Base-by-base conservation (phyloP, 495 filamentous ascomycete genomes). In the Polyplosphaeria fusca region DNA sequence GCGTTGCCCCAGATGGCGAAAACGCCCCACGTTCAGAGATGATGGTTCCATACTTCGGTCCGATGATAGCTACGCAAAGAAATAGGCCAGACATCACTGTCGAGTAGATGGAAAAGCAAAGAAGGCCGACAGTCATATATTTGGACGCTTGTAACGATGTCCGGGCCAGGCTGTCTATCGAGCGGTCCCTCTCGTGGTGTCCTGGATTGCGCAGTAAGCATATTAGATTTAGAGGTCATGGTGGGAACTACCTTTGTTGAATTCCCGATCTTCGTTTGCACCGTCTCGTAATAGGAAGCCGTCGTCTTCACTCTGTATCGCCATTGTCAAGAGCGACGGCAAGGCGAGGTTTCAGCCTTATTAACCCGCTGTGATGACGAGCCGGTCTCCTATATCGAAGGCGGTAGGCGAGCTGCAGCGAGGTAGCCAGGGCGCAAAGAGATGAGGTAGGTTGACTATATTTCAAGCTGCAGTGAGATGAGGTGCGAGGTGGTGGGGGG, bases 1-100 rank as follows among this genome's bases (percentile, higher is more conserved):
- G 40, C 16, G 40, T 22, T 5, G 40, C 40, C 5, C 13, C 12
- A 9, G 40, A 43, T n/a, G 40, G 40, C 40, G 40, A 43, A 18
- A 43, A 43, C 16, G 40, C 13, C 5, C 40, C 40, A 43, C 13
- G 40, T n/a, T 43, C 19, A 5, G 40, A 43, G 5, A 43, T 43
- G 40, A 43, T 43, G 40, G 7, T 5, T 43, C 40, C 40, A 43
- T 43, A 43, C 19, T 22, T n/a, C 19, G 40, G 40, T 5, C 19
- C 13, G 19, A 43, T 22, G 19, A 43, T 43, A n/a, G 40, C 40
- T 18, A 43, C 40, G 16, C 12, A n/a, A 5, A 43, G 16, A 43
- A 43, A 43, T n/a, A 43, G 40, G 40, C 40, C 40, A 43, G 40
- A 43, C 7, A 43, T n/a, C 13, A 22, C 19, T 5, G 40, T 43